A percentile compares a stretch with the other conserved stretches of the same genome.
These are phyloP conservation scores for Leucaena leucocephala DNA, from an alignment of 306 rosid genomes.

Conservation along the genomic window DNA sequence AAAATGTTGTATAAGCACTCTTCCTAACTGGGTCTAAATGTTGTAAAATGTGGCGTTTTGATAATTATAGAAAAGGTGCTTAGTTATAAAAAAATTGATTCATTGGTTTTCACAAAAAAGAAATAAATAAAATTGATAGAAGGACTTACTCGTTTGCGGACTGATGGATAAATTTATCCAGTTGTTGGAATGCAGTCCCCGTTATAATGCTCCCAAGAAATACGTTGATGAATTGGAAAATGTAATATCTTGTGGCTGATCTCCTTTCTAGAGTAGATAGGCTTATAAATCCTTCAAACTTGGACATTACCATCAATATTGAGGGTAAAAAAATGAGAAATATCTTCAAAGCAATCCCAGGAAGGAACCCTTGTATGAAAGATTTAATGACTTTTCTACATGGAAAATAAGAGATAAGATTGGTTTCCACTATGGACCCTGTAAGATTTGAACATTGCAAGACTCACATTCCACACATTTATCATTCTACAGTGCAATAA, in stretches of 20 bases:
- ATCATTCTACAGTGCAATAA: constrained; percentile 11
- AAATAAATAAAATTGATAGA: neutral
- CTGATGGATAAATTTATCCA: constrained; percentile 79
- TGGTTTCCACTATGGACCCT: neutral
- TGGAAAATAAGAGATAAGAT: constrained; percentile 23
- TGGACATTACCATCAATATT: constrained; percentile 90
- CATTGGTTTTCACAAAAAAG: neutral
- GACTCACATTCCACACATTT: constrained; percentile 11
- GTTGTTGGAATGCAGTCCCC: constrained; percentile 95
- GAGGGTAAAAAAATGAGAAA: constrained; percentile 85
- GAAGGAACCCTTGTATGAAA: constrained; percentile 96
- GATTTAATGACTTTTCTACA: constrained; percentile 73
- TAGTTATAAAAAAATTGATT: neutral
- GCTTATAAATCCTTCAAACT: constrained; percentile 86
- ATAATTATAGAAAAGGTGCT: neutral
- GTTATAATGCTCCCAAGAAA: constrained; percentile 97
- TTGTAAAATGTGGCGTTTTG: neutral
- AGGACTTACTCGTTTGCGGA: constrained; percentile 83
- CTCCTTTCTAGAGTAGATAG: constrained; percentile 80
- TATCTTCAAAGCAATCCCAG: constrained; percentile 92
- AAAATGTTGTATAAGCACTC: neutral
- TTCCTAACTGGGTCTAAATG: neutral
- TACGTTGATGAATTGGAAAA: constrained; percentile 84
- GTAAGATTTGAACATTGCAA: neutral
- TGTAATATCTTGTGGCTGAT: constrained; percentile 83